A percentile compares a stretch with the other conserved stretches of the same genome.
phyloP scores from a whole-genome alignment of 805 yeast species.

The Hagleromyces aurorensis region DNA sequence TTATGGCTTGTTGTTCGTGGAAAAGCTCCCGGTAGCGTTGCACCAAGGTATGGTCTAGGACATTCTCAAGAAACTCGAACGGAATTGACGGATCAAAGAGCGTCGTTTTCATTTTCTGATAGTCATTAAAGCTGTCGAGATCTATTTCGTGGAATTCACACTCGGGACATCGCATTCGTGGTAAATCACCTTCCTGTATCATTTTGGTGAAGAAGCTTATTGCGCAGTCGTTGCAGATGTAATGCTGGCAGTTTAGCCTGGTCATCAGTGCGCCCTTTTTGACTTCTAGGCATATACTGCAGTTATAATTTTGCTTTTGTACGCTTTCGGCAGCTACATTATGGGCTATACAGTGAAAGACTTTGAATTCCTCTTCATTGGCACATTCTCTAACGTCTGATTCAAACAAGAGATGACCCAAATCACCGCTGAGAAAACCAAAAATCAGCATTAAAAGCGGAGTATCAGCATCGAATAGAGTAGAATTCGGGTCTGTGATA shows the following conservation, averaged over 20 bases:
- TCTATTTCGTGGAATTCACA: constrained; percentile 27
- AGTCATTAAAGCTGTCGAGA: constrained; percentile 17
- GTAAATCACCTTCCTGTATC: constrained; percentile 42
- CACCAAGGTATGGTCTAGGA: constrained; percentile 28
- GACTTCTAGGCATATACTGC: constrained; percentile 50
- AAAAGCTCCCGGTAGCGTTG: constrained; percentile 36
- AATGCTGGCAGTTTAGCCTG: constrained; percentile 39
- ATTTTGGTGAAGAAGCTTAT: constrained; percentile 34
- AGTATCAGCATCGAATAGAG: constrained; percentile 15
- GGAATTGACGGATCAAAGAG: constrained; percentile 39
- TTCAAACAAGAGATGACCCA: constrained; percentile 11
- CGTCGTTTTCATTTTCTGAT: constrained; percentile 28
- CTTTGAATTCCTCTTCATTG: constrained; percentile 11
- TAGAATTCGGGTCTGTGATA: constrained; percentile 12
- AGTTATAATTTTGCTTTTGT: constrained; percentile 34
- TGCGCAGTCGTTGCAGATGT: constrained; percentile 42
- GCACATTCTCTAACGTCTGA: constrained; percentile 5
- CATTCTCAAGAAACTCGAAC: constrained; percentile 27
- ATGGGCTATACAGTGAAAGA: constrained; percentile 20
- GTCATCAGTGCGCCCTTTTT: constrained; percentile 38
- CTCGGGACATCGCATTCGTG: constrained; percentile 51
- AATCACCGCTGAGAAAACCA: constrained; percentile 32
- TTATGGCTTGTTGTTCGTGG: constrained; percentile 35
- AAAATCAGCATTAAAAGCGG: constrained; percentile 37
- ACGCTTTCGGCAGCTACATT: constrained; percentile 26